Conservation (phyloP, 331 rosid species). For the Acacia concinna region DNA sequence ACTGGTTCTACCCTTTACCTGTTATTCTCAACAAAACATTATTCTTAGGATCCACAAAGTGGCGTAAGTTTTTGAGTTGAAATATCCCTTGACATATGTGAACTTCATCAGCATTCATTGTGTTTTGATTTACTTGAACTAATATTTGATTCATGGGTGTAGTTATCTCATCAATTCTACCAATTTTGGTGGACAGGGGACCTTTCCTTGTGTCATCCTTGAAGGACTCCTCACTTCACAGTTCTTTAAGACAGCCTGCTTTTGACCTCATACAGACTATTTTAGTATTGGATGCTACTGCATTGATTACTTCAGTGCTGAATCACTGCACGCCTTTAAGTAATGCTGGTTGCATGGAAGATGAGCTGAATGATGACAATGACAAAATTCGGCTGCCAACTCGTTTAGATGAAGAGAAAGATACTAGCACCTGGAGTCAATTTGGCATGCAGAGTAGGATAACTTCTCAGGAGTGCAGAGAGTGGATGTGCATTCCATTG, state of each 20-base stretch:
- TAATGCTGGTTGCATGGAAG: conserved; percentile 37
- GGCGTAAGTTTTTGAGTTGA: neutral
- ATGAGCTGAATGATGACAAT: conserved; percentile 51
- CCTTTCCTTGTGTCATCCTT: conserved; percentile 88
- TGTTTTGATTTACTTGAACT: conserved; percentile 23
- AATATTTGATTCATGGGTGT: conserved; percentile 25
- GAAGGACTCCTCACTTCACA: conserved; percentile 91
- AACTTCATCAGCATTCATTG: neutral
- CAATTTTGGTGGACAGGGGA: conserved; percentile 71
- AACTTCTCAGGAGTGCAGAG: conserved; percentile 60
- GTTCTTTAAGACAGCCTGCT: conserved; percentile 93
- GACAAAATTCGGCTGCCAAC: conserved; percentile 46
- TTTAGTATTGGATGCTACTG: conserved; percentile 86
- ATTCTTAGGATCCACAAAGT: neutral
- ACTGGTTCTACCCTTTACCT: neutral
- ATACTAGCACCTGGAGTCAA: conserved; percentile 67
- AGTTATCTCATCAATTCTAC: conserved; percentile 33
- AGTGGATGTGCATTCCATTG: conserved; percentile 99
- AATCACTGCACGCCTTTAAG: conserved; percentile 42
- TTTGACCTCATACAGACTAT: conserved; percentile 87
- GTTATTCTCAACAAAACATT: neutral
- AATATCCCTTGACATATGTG: neutral
- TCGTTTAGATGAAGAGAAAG: conserved; percentile 51
- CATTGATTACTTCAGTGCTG: conserved; percentile 57
- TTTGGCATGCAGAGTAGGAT: conserved; percentile 65